These are phyloP conservation scores for Coniochaeta sp. DNA, from an alignment of 2,329 filamentous ascomycete genomes.

Conservation along the genomic window DNA sequence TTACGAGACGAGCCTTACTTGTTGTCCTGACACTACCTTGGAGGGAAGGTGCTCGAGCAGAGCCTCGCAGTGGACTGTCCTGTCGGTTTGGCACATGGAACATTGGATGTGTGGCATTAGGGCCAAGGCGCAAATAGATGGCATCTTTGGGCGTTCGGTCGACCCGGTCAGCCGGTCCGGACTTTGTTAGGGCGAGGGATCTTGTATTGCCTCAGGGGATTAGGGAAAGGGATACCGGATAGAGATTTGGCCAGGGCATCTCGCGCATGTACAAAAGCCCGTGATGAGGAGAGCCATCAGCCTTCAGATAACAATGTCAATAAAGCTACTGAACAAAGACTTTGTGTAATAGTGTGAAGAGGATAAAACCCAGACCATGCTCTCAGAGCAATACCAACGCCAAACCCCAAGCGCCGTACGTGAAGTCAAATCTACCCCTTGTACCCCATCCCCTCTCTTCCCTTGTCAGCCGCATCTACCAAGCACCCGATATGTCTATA, in stretches of 20 bases:
- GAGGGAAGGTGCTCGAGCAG: too few species aligned
- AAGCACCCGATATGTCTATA: too few species aligned
- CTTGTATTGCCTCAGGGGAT: background rate
- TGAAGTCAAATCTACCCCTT: background rate
- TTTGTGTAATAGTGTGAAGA: background rate
- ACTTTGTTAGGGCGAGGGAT: background rate
- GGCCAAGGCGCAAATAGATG: background rate
- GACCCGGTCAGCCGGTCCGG: background rate
- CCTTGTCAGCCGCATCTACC: too few species aligned
- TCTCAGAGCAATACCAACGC: background rate
- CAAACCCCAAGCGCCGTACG: background rate
- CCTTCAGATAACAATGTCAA: background rate
- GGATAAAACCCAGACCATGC: background rate
- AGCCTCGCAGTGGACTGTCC: too few species aligned
- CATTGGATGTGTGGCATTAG: background rate
- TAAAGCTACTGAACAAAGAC: background rate
- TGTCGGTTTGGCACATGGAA: too few species aligned
- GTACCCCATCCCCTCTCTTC: background rate
- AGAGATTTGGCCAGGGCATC: background rate
- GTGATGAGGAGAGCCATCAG: background rate
- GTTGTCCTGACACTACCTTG: too few species aligned
- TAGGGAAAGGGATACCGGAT: background rate
- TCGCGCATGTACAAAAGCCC: background rate
- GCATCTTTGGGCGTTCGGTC: background rate
- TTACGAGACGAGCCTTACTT: background rate